Evolutionary conservation across 768 basidiomycete genomes (phyloP), one percentile per base, ranked within the genome.

Genomic region (Artomyces pyxidatus): DNA sequence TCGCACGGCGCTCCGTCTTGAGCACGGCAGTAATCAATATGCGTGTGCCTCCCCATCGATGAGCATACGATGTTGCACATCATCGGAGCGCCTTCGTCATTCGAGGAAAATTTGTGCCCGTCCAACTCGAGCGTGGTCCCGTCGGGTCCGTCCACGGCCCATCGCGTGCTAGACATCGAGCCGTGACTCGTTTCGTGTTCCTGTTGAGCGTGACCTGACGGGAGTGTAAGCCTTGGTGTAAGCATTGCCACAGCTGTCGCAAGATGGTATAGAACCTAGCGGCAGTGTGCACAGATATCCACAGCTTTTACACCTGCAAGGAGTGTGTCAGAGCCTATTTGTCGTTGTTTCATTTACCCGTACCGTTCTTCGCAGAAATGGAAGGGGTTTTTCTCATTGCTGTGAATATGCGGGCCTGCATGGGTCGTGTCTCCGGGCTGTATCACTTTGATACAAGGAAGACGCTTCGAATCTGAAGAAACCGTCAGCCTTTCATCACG

Each of bases 111-210:
- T 50, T 69, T 75, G 48, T 71, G 71, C 3, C 81, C 80, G 49
- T 74, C 71, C 3, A 81, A 62, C 53, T 83, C 82, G 0, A 81
- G 48, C 1, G 64, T 60, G 2, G 66, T 68, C 16, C 70, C 76
- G 7, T 78, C 74, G 1, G 71, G 70, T 1, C 73, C 75, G 45
- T 81, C 77, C 3, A 81, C 58, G 0, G 73, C 66, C 82, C 82
- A 83, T 37, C 68, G 67, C 0, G 77, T 75, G 48, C 64, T 69
- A 0, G 77, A 74, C 80, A 82, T 82, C 1, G 78, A 80, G 5
- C 81, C 82, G 49, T 83, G 81, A 14, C 68, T 69, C 0, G 81
- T 83, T 38, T 81, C 79, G 32, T 83, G 81, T 39, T 79, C 76
- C 52, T 73, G 69, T 49, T 83, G 79, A 0, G 76, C 48, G 49